phyloP scores from a whole-genome alignment of 2,329 filamentous ascomycete genomes.

The Clonostachys rhizophaga region DNA sequence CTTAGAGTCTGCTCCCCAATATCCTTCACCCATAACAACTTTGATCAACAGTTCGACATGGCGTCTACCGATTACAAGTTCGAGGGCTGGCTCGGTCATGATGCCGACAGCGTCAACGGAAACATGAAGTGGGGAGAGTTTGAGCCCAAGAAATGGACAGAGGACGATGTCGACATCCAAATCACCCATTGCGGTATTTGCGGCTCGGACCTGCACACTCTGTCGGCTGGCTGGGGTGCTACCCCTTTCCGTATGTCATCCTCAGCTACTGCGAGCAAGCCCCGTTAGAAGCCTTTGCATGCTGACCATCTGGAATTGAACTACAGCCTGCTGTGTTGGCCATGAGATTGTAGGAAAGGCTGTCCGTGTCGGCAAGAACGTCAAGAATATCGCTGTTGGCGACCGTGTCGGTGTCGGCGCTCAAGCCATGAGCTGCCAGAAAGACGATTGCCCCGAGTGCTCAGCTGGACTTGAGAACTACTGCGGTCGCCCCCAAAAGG shows the following conservation, averaged over 20 bases:
- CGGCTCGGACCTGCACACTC: conserved; percentile 55
- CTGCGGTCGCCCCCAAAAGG: conserved; percentile 16
- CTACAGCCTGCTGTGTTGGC: conserved; percentile 32
- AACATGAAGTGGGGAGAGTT: conserved; percentile 53
- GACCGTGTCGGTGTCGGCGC: conserved; percentile 62
- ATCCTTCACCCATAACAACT: too few species aligned
- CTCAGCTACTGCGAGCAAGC: conserved; percentile 2
- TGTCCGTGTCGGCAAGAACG: conserved; percentile 45
- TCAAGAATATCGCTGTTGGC: conserved; percentile 46
- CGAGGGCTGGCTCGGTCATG: conserved; percentile 43
- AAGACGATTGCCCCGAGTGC: conserved; percentile 28
- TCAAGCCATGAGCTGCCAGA: conserved; percentile 50
- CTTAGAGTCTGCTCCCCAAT: too few species aligned
- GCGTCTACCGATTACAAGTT: conserved; percentile 32
- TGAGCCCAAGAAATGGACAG: conserved; percentile 61
- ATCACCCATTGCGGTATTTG: conserved; percentile 65
- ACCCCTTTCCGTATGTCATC: conserved; percentile 26
- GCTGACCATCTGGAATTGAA: too few species aligned
- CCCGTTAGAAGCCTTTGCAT: too few species aligned
- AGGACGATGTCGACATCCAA: conserved; percentile 61
- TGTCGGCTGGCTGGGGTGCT: conserved; percentile 47
- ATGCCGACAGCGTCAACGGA: conserved; percentile 30
- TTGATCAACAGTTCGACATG: neutral
- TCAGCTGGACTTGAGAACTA: conserved; percentile 31
- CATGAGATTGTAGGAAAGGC: conserved; percentile 62